Percentiles rank a stretch among this genome's conserved stretches.
Evolutionary conservation across 441 rosid species (phyloP).

Genomic region (Erodium trifolium): DNA sequence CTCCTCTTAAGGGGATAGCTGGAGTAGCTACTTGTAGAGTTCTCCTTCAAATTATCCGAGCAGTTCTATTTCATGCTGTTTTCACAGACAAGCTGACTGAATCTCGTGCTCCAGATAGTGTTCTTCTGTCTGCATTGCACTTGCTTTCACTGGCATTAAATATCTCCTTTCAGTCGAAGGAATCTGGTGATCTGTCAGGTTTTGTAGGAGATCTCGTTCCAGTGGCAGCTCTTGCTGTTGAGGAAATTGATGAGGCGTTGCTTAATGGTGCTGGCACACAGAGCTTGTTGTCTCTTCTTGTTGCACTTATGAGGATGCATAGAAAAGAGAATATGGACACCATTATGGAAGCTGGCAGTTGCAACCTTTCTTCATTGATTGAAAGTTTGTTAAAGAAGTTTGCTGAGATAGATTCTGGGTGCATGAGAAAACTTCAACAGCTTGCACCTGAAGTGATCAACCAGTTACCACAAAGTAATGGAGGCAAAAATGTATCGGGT

Average conservation of each 20-base stretch:
- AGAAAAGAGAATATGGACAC: conserved; percentile 39
- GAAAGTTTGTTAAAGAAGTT: conserved; percentile 65
- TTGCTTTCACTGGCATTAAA: conserved; percentile 73
- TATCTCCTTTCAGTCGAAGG: conserved; percentile 53
- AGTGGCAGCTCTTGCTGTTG: conserved; percentile 51
- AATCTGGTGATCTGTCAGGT: conserved; percentile 26
- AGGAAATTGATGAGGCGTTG: conserved; percentile 49
- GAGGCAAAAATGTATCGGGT: conserved; percentile 28
- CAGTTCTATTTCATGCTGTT: conserved; percentile 74
- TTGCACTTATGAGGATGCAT: conserved; percentile 62
- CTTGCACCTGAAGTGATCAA: conserved; percentile 74
- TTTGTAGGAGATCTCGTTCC: conserved; percentile 34
- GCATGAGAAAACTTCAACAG: conserved; percentile 55
- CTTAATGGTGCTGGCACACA: conserved; percentile 42
- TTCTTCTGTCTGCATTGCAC: conserved; percentile 72
- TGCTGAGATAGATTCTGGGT: conserved; percentile 59
- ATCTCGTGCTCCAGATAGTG: conserved; percentile 73
- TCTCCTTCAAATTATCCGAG: conserved; percentile 57
- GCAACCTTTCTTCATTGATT: conserved; percentile 62
- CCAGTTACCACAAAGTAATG: conserved; percentile 31
- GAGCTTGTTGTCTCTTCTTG: conserved; percentile 87
- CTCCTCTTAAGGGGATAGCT: conserved; percentile 66
- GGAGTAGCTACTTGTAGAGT: conserved; percentile 71
- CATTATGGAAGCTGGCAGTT: conserved; percentile 53
- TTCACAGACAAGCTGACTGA: conserved; percentile 48